A percentile compares a stretch with the other conserved stretches of the same genome.
phyloP scores from a whole-genome alignment of 768 basidiomycete species.

The Polyporus arcularius region DNA sequence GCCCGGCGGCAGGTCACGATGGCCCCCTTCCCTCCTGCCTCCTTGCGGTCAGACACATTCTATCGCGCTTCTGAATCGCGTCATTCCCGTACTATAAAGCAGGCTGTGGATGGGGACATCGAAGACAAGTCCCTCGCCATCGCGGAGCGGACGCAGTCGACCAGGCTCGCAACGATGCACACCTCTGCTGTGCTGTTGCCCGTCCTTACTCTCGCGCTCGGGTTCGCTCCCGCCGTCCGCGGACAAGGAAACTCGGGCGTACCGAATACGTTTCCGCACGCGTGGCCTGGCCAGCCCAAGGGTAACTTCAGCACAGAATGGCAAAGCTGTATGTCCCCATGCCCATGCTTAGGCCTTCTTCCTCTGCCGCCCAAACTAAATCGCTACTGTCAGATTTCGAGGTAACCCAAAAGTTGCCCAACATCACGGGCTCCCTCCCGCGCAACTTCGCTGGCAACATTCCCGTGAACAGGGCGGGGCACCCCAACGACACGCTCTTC shows the following conservation, averaged over 20 bases:
- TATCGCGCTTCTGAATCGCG: constrained; percentile 10
- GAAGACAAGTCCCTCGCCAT: background rate
- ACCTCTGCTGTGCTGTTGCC: background rate
- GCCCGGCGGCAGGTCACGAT: background rate
- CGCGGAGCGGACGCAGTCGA: background rate
- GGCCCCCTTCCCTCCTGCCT: constrained; percentile 6
- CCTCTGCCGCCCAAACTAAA: too few species aligned
- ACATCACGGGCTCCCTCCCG: constrained; percentile 29
- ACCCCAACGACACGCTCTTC: constrained; percentile 35
- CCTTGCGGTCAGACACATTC: constrained; percentile 7
- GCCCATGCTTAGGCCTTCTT: too few species aligned
- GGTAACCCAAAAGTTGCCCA: constrained; percentile 30
- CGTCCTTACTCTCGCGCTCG: constrained; percentile 1
- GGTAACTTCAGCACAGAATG: constrained; percentile 26
- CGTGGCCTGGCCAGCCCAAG: constrained; percentile 28
- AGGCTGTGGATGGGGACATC: background rate
- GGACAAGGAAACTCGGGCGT: constrained; percentile 7
- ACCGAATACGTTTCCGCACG: constrained; percentile 28
- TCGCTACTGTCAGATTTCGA: constrained; percentile 25
- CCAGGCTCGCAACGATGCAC: constrained; percentile 1
- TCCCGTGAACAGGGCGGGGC: constrained; percentile 28
- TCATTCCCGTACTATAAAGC: background rate
- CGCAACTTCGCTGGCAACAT: constrained; percentile 34
- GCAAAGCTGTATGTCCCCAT: constrained; percentile 30
- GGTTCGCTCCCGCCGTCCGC: background rate